Base-by-base conservation (phyloP, 1,284 basidiomycete species). In the Boletus mariae region DNA sequence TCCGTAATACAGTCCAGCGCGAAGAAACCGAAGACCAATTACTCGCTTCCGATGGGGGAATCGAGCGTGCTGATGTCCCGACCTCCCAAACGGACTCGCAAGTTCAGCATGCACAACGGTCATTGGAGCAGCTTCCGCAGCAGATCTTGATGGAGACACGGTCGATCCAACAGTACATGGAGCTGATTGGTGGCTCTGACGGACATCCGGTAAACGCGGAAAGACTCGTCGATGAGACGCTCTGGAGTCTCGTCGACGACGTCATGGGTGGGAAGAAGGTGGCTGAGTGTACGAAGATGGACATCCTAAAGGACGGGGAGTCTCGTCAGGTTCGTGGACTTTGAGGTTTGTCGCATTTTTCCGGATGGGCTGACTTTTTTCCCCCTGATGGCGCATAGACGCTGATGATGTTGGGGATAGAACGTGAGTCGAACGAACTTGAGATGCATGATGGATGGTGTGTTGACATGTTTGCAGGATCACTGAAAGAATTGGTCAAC, bases 391-490 rank as follows among this genome's bases (percentile, higher is more conserved):
- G n/a, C 8, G 17, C n/a, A 17, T 51, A 82, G 80, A 75, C 75
- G 0, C 55, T 84, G 37, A 75, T 82, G 61, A 70, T 77, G 57
- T 66, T 84, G 34, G 78, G 76, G 45, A 73, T 84, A 23, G 82
- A 83, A 64, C 74, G 82, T 81, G 52, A 66, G 77, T 69, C 2
- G 9, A 50, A 34, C 4, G 10, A 5, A 7, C n/a, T 15, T 32
- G 29, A 29, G 28, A 28, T 28, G 28, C 28, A 9, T 28, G 10
- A 12, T 40, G 15, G 34, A 28, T 31, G 11, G 9, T 20, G 4
- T 43, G 4, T 20, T 43, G 29, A 64, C 12, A 12, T 4, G 1
- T 11, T 10, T 45, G 26, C 45, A 66, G 65, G 65, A 29, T 70
- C 68, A 11, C 20, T 66, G 45, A 64, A 47, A 44, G 65, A 67